Percentiles rank a stretch among this genome's conserved stretches.
Conservation (phyloP, 2,329 filamentous ascomycete genomes). For the Trichoderma semiorbis region DNA sequence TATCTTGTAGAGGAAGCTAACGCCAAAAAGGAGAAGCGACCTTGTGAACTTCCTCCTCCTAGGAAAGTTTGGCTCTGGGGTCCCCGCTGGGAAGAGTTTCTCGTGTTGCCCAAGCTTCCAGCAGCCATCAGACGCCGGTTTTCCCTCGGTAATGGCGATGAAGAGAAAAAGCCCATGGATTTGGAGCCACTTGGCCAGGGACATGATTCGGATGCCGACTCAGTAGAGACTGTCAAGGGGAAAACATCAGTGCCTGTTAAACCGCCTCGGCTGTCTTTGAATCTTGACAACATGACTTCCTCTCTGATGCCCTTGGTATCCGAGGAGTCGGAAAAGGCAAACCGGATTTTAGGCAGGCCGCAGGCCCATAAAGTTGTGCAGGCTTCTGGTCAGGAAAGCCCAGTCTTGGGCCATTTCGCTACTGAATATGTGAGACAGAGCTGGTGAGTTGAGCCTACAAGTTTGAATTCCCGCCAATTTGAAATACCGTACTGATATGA, state of each 20-base stretch:
- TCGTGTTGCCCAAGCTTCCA: slow-evolving; percentile 36
- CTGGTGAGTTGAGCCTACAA: background rate
- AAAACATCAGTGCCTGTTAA: background rate
- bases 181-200: background rate
- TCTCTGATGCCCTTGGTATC: slow-evolving; percentile 25
- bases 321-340: background rate
- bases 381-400: background rate
- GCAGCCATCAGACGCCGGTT: slow-evolving; percentile 23
- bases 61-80: slow-evolving; percentile 35
- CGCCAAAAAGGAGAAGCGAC: slow-evolving; percentile 26
- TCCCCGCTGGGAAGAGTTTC: slow-evolving; percentile 34
- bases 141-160: background rate
- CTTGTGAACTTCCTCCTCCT: slow-evolving; percentile 31
- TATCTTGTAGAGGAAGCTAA: slow-evolving; percentile 34
- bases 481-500: background rate
- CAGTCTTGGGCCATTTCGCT: background rate
- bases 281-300: slow-evolving; percentile 27
- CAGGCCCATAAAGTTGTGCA: background rate
- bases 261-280: slow-evolving; percentile 33
- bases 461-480: background rate
- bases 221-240: slow-evolving; percentile 21
- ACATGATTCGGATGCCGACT: slow-evolving; percentile 24
- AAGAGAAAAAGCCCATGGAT: background rate
- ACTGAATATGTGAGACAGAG: background rate
- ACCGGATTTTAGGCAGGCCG: background rate